phyloP scores from a whole-genome alignment of 768 basidiomycete genomes.

The Suillus occidentalis region DNA sequence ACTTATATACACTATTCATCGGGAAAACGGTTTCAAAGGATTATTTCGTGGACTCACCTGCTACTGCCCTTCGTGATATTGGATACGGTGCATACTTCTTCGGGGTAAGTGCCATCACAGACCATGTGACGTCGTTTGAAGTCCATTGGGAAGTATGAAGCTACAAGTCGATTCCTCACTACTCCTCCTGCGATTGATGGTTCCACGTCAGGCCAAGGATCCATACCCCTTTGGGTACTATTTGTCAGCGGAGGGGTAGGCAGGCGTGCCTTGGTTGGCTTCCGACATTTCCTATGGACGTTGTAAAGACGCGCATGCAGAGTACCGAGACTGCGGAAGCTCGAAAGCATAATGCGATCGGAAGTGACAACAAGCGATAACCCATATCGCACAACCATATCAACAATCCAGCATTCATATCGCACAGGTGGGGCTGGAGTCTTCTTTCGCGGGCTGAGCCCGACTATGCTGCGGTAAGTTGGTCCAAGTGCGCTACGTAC shows the following conservation, averaged over 20 bases:
- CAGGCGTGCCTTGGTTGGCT: conserved; percentile 79
- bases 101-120: conserved; percentile 45
- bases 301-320: conserved; percentile 89
- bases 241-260: conserved; percentile 74
- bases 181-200: conserved; percentile 22
- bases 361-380: conserved; percentile 26
- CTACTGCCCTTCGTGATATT: conserved; percentile 74
- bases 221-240: conserved; percentile 53
- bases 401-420: conserved; percentile 62
- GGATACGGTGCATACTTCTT: conserved; percentile 88
- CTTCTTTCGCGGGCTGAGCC: conserved; percentile 75
- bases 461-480: conserved; percentile 73
- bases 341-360: background rate
- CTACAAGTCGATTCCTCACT: conserved; percentile 52
- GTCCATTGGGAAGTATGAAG: conserved; percentile 53
- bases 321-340: conserved; percentile 30
- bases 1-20: conserved; percentile 58
- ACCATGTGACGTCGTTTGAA: conserved; percentile 5
- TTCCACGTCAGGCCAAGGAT: conserved; percentile 41
- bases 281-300: conserved; percentile 84
- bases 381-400: conserved; percentile 58
- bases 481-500: background rate
- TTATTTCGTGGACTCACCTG: conserved; percentile 75
- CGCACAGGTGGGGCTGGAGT: conserved; percentile 63
- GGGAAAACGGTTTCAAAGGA: conserved; percentile 56